Percentiles rank a stretch among this genome's conserved stretches.
These are phyloP conservation scores for Edaphochlamys debaryana DNA, from an alignment of 139 green algal genomes.

Conservation along the genomic window DNA sequence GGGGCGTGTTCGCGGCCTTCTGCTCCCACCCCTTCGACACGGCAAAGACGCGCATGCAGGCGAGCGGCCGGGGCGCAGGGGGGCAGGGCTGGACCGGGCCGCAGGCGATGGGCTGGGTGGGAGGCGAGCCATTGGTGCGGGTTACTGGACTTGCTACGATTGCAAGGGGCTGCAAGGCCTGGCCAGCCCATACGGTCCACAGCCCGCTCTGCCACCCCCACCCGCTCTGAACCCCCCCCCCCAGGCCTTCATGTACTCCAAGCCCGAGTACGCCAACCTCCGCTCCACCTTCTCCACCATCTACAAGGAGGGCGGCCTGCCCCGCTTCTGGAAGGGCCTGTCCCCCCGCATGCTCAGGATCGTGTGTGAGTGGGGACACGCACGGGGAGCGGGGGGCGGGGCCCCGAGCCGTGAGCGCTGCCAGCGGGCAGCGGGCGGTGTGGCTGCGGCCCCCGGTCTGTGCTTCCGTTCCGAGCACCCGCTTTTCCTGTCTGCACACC, in stretches of 20 bases:
- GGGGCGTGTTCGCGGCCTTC: constrained; percentile 77
- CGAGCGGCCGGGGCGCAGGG: neutral
- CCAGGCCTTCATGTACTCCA: constrained; percentile 71
- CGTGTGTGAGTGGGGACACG: constrained; percentile 64
- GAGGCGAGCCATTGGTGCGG: too few relatives aligned
- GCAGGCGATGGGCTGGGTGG: neutral
- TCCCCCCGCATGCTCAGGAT: constrained; percentile 70
- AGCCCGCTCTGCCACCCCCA: neutral
- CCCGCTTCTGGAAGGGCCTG: constrained; percentile 68
- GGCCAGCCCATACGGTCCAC: too few relatives aligned
- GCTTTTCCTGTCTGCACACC: too few relatives aligned
- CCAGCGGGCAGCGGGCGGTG: too few relatives aligned
- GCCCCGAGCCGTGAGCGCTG: neutral
- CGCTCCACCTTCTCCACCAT: constrained; percentile 54
- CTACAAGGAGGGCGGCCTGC: constrained; percentile 61
- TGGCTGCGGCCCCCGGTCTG: too few relatives aligned
- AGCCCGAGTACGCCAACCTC: constrained; percentile 67
- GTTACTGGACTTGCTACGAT: too few relatives aligned
- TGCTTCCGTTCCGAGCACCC: too few relatives aligned
- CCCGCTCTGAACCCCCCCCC: too few relatives aligned
- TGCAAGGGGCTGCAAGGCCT: too few relatives aligned
- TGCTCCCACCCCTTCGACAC: constrained; percentile 90
- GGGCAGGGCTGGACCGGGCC: neutral
- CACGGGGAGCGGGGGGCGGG: too few relatives aligned
- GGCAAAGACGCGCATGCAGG: constrained; percentile 91